Percentiles rank a stretch among this genome's conserved stretches.
phyloP scores from a whole-genome alignment of 106 monocot genomes.

The Platanthera guangdongensis region DNA sequence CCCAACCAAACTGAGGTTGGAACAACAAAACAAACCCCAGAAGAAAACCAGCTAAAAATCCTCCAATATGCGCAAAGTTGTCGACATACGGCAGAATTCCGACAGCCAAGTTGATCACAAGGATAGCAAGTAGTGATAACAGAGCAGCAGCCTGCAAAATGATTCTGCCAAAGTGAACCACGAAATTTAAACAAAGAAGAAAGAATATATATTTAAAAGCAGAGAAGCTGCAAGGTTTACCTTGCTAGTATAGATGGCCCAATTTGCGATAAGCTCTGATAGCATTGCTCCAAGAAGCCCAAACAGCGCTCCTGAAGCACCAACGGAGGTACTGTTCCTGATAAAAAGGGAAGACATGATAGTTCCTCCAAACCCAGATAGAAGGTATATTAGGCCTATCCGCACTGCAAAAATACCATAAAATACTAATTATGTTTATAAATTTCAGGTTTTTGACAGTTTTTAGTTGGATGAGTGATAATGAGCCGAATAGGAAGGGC shows the following conservation, averaged over 20 bases:
- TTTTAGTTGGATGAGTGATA: no score
- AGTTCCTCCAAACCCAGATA: constrained; percentile 60
- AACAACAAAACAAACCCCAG: constrained; percentile 47
- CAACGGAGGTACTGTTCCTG: constrained; percentile 49
- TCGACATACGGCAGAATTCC: constrained; percentile 53
- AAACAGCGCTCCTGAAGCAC: constrained; percentile 68
- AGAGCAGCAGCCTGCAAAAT: constrained; percentile 32
- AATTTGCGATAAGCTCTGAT: constrained; percentile 61
- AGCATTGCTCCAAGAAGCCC: constrained; percentile 73
- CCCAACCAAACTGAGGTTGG: constrained; percentile 39
- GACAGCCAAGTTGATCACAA: constrained; percentile 47
- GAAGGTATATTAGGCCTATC: constrained; percentile 44
- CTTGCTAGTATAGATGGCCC: constrained; percentile 55
- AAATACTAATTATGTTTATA: no score
- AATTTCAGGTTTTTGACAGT: no score
- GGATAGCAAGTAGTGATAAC: constrained; percentile 33
- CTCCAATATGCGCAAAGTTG: constrained; percentile 55
- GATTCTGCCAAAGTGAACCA: background rate
- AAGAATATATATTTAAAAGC: no score
- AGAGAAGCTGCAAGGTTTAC: background rate
- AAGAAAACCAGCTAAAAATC: constrained; percentile 46
- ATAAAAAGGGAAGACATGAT: constrained; percentile 45
- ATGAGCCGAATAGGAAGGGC: no score
- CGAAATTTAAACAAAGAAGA: no score
- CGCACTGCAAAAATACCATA: constrained; percentile 30